Base-by-base conservation (phyloP, 306 rosid genomes). In the Corylus avellana region DNA sequence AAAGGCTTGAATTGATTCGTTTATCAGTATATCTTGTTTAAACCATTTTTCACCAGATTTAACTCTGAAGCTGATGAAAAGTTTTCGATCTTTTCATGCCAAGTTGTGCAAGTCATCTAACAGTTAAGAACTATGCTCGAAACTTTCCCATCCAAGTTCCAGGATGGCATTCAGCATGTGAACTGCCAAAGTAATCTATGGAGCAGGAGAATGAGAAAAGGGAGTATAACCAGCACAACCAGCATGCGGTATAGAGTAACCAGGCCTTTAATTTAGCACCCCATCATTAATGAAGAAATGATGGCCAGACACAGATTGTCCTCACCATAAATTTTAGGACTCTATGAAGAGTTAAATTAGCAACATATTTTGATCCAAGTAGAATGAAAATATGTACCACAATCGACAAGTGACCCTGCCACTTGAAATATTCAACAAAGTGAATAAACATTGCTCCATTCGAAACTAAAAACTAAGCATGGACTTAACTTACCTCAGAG, bases 401-500 rank as follows among this genome's bases (percentile, higher is more conserved):
- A 5, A 9, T 18, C 53, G 32, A 79, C 46, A 68, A 3, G 62
- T 48, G 18, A n/a, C 11, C 27, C 32, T 29, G 42, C 27, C 25
- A 32, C 62, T 71, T 56, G 25, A 80, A 35, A 56, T 37, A 69
- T 56, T 57, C 84, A 69, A 58, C 18, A 67, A 67, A 67, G 27
- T 29, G 17, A 56, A 13, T 67, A 27, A 46, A 74, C 12, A 46
- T 27, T 66, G 72, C n/a, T 42, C 48, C 59, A 32, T 70, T 35
- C 7, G 75, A 75, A 68, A 48, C 14, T n/a, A 68, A 55, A 32
- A 1, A 25, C 27, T 29, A 16, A 68, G 76, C 56, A 37, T 29
- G 56, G 13, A 12, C 29, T 22, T 79, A 20, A 3, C 75, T 78
- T 85, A 85, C 88, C 83, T 85, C 85, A 3, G 79, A 70, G 75